A percentile compares a stretch with the other conserved stretches of the same genome.
These are phyloP conservation scores for Lactarius trivialis DNA, from an alignment of 768 basidiomycete species.

Conservation along the genomic window DNA sequence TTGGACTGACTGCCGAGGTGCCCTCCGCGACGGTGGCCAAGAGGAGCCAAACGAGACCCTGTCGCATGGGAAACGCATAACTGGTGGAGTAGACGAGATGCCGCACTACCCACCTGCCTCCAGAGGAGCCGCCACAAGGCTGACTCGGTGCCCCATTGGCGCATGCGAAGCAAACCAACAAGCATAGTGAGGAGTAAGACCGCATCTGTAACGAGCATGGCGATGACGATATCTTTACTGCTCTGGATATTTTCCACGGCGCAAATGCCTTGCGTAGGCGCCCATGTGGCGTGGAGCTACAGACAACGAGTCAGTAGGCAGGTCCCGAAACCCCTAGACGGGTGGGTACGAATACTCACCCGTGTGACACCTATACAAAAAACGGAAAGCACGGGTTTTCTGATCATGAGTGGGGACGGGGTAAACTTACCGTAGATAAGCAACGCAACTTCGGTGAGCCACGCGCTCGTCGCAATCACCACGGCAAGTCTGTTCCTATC, in stretches of 20 bases:
- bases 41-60: not conserved
- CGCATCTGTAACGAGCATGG: not conserved
- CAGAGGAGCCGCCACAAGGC: constrained; percentile 1
- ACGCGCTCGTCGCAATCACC: not conserved
- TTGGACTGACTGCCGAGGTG: not conserved
- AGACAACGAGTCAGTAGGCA: not conserved
- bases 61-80: not conserved
- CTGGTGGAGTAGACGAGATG: not conserved
- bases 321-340: not conserved
- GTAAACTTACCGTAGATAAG: not conserved
- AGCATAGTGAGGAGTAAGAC: constrained; percentile 5
- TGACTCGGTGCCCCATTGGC: not conserved
- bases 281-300: not conserved
- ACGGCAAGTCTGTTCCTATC: not conserved
- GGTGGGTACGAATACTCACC: not conserved
- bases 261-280: not conserved
- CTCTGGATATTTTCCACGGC: not conserved
- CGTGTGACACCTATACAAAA: not conserved
- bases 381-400: too few species aligned
- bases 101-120: constrained; percentile 7
- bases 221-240: not conserved
- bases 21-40: not conserved
- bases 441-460: not conserved
- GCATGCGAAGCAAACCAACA: constrained; percentile 6
- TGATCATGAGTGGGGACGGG: too few species aligned